A percentile compares a stretch with the other conserved stretches of the same genome.
Conservation (phyloP, 768 basidiomycete species). For the Mycena rebaudengoi region DNA sequence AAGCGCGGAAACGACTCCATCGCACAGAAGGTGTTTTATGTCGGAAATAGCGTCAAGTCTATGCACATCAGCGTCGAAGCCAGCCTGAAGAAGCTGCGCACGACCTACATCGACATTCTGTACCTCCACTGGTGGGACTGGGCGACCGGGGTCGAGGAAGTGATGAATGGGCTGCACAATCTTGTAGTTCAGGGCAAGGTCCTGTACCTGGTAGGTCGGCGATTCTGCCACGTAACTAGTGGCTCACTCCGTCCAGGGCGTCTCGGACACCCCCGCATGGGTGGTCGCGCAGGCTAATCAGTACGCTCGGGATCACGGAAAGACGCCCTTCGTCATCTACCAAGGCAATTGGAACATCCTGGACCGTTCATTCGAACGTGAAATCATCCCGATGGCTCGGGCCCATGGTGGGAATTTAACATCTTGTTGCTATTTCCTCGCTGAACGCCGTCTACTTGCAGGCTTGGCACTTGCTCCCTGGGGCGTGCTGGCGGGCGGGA, state of each 20-base stretch:
- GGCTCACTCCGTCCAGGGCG: not conserved
- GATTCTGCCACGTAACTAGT: not conserved
- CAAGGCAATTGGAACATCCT: slow-evolving; percentile 11
- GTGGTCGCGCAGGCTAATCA: slow-evolving; percentile 13
- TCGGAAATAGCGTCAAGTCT: slow-evolving; percentile 54
- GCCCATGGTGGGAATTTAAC: not conserved
- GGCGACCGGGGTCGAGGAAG: slow-evolving; percentile 59
- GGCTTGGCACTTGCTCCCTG: slow-evolving; percentile 11
- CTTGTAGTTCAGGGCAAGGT: slow-evolving; percentile 62
- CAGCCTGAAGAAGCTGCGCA: slow-evolving; percentile 56
- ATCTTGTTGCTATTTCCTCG: not conserved
- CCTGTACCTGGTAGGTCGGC: slow-evolving; percentile 46
- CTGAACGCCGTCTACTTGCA: not conserved
- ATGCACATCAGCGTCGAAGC: slow-evolving; percentile 48
- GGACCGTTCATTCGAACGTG: slow-evolving; percentile 14
- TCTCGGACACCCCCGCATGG: slow-evolving; percentile 14
- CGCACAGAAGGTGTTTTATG: slow-evolving; percentile 37
- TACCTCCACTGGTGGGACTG: slow-evolving; percentile 63
- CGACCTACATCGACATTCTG: slow-evolving; percentile 55
- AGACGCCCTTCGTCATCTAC: slow-evolving; percentile 10
- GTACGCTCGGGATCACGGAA: slow-evolving; percentile 3
- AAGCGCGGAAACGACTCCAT: slow-evolving; percentile 30
- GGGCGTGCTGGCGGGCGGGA: slow-evolving; percentile 30
- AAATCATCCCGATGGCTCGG: slow-evolving; percentile 16
- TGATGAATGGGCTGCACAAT: slow-evolving; percentile 62